Base-by-base conservation (phyloP, 2,329 filamentous ascomycete genomes). In the Aspergillus caelatus region DNA sequence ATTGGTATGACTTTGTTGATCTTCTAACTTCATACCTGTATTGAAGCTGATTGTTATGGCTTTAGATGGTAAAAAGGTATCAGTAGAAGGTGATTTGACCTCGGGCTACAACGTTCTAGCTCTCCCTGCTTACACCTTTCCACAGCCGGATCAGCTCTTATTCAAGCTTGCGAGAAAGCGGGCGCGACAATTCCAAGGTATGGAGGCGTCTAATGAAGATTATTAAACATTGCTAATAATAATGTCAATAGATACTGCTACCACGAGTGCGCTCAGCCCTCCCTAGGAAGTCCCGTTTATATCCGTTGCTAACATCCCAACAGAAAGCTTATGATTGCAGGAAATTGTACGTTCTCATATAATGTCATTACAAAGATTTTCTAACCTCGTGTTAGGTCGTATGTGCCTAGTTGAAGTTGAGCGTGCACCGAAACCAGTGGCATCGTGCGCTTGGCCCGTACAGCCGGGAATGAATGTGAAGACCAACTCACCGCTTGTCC, bases 391-490 rank as follows among this genome's bases (percentile, higher is more conserved):
- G 57, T 39, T 60, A 81, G 79, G 79, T 81, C 93, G 95, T 84
- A 99, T 99, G 95, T 99, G 95, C 82, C 84, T 99, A 76, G 95
- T 99, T 76, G 95, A 99, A 85, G 95, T 99, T 71, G 95, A 98
- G 84, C 89, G 89, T 81, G 92, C 93, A 65, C 95, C 95, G 64
- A 99, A 99, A 83, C 95, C 95, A 65, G 94, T 98, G 62, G 95
- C 95, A 73, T 99, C 95, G 67, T 99, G 95, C 82, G 95, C 95
- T 72, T 99, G 95, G 95, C 95, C 95, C 58, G 95, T 98, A 71
- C 94, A 97, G 80, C 92, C 95, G 61, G 95, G 95, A 66, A 99
- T 99, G 95, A 93, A 97, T 58, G 95, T 99, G 74, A 97, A 98
- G 88, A 99, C 95, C 68, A 93, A 97, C 82, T 97, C 95, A 62